These are phyloP conservation scores for Stagonosporopsis rhizophila DNA, from an alignment of 2,329 filamentous ascomycete genomes.

Conservation along the genomic window DNA sequence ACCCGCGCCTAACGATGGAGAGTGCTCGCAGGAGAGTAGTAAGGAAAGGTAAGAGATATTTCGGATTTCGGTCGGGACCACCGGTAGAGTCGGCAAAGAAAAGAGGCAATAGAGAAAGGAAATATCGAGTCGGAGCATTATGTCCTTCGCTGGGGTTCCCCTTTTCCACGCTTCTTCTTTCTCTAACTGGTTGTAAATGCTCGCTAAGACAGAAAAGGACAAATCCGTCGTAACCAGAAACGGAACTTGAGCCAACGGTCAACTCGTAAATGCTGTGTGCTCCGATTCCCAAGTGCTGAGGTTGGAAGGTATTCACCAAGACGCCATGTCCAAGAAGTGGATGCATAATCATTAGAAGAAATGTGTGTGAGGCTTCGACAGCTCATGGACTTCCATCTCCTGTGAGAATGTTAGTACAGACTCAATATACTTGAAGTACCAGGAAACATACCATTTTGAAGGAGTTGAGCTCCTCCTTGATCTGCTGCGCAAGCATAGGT, in stretches of 20 bases:
- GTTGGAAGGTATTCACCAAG: slow-evolving; percentile 49
- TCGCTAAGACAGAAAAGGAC: slow-evolving; percentile 51
- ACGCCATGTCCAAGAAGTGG: slow-evolving; percentile 51
- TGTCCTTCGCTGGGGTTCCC: slow-evolving; percentile 30
- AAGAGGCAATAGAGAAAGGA: slow-evolving; percentile 40
- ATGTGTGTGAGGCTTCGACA: slow-evolving; percentile 98
- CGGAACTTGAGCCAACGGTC: slow-evolving; percentile 46
- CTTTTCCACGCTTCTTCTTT: slow-evolving; percentile 34
- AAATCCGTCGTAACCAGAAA: slow-evolving; percentile 52
- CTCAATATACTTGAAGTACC: not conserved
- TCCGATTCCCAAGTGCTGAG: slow-evolving; percentile 45
- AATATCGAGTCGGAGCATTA: slow-evolving; percentile 33
- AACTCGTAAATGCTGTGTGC: slow-evolving; percentile 52
- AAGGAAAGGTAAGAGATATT: slow-evolving; percentile 30
- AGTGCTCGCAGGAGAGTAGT: slow-evolving; percentile 19
- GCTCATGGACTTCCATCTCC: slow-evolving; percentile 99
- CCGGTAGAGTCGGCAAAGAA: slow-evolving; percentile 30
- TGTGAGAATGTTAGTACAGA: slow-evolving; percentile 57
- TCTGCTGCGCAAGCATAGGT: slow-evolving; percentile 96
- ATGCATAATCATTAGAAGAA: slow-evolving; percentile 80
- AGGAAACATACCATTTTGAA: slow-evolving; percentile 90
- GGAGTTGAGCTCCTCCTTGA: slow-evolving; percentile 98
- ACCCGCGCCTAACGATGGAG: slow-evolving; percentile 32
- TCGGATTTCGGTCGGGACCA: slow-evolving; percentile 27
- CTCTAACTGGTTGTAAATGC: slow-evolving; percentile 49